phyloP scores from a whole-genome alignment of 805 yeast species.

The Henningerozyma blattae region DNA sequence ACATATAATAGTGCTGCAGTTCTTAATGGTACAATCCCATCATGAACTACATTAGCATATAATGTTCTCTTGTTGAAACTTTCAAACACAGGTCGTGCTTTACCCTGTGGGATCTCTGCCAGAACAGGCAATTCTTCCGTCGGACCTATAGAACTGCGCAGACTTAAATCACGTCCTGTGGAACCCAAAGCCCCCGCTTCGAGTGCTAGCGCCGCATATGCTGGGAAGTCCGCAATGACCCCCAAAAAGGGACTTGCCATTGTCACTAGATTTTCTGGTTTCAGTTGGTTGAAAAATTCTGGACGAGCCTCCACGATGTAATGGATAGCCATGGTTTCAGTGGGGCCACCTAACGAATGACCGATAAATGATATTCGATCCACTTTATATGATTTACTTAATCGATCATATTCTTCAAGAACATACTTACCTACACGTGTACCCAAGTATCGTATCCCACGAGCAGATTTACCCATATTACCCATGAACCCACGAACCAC shows the following conservation, averaged over 20 bases:
- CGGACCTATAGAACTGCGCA: conserved; percentile 30
- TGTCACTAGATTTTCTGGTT: conserved; percentile 70
- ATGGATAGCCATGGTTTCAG: conserved; percentile 84
- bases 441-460: conserved; percentile 80
- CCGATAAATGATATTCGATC: conserved; percentile 73
- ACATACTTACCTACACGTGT: conserved; percentile 67
- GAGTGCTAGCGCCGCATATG: conserved; percentile 69
- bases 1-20: conserved; percentile 78
- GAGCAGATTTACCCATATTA: conserved; percentile 78
- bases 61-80: conserved; percentile 60
- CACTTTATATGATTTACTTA: conserved; percentile 32
- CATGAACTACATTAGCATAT: conserved; percentile 84
- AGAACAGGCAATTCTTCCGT: conserved; percentile 40
- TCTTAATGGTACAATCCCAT: conserved; percentile 90
- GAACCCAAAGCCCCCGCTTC: conserved; percentile 85
- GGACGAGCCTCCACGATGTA: conserved; percentile 54
- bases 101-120: conserved; percentile 63
- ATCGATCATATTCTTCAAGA: conserved; percentile 32
- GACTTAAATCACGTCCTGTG: conserved; percentile 83
- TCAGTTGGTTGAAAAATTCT: conserved; percentile 46
- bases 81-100: conserved; percentile 52
- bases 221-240: conserved; percentile 76
- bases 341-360: conserved; percentile 89
- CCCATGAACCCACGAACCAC: conserved; percentile 75
- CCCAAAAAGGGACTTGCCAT: conserved; percentile 88